Conservation (phyloP, 1,139 yeast species). For the Suhomyces choctaworum region DNA sequence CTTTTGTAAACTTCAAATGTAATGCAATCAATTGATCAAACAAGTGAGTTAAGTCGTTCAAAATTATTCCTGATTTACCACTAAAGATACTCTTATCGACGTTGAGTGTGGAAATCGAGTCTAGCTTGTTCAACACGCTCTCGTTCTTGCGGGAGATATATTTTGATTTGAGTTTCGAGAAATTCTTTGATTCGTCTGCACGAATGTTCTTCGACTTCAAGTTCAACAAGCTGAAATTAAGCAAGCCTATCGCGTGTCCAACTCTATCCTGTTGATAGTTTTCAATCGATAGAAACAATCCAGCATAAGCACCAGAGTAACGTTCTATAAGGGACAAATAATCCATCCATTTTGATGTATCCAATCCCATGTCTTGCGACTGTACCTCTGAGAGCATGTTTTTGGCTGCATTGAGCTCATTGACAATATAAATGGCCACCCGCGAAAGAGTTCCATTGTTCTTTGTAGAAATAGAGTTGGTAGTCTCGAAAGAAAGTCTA, state of each 20-base stretch:
- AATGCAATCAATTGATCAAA: conserved; percentile 42
- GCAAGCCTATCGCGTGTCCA: conserved; percentile 46
- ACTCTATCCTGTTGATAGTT: conserved; percentile 41
- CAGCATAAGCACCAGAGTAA: conserved; percentile 45
- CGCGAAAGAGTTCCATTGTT: conserved; percentile 45
- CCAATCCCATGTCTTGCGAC: conserved; percentile 14
- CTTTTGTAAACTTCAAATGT: conserved; percentile 43
- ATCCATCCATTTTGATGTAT: conserved; percentile 32
- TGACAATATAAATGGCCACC: conserved; percentile 41
- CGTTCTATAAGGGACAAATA: conserved; percentile 36
- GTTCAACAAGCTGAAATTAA: conserved; percentile 39
- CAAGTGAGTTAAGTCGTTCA: conserved; percentile 39
- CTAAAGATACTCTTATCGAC: conserved; percentile 39
- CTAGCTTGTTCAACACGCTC: conserved; percentile 30
- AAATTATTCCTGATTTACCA: conserved; percentile 34
- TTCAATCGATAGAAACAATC: conserved; percentile 44
- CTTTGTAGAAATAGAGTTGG: conserved; percentile 30
- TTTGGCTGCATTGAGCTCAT: conserved; percentile 28
- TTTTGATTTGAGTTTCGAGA: conserved; percentile 28
- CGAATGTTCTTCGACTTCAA: conserved; percentile 37
- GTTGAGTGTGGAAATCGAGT: conserved; percentile 40
- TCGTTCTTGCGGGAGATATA: conserved; percentile 34
- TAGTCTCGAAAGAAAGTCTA: conserved; percentile 29
- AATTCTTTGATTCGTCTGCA: conserved; percentile 17
- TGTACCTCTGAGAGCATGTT: conserved; percentile 9